Conservation (phyloP, 75 land plant genomes). For the Sequoiadendron giganteum region DNA sequence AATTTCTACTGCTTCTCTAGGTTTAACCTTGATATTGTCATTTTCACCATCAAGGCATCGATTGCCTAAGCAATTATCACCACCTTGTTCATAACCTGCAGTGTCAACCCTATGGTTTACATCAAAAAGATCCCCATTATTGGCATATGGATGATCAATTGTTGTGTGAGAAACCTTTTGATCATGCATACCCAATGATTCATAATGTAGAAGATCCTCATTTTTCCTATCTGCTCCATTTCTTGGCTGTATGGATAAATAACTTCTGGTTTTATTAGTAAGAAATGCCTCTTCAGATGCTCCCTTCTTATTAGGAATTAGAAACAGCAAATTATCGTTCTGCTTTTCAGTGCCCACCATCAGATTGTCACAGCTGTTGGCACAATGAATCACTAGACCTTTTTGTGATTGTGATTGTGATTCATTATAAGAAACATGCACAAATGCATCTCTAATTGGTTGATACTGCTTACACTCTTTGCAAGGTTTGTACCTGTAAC, state of each 20-base stretch:
- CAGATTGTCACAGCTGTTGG: neutral
- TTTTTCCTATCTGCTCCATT: neutral
- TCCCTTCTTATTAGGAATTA: neutral
- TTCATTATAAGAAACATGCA: neutral
- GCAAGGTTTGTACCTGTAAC: constrained; percentile 9
- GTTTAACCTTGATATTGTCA: neutral
- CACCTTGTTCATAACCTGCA: neutral
- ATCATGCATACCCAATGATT: neutral
- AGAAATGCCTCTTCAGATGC: constrained; percentile 1
- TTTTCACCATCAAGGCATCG: neutral
- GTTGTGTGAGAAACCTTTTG: neutral
- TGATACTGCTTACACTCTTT: neutral
- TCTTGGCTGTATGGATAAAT: neutral
- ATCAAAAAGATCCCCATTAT: neutral
- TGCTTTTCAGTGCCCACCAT: neutral
- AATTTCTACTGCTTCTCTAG: neutral
- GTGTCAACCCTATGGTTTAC: neutral
- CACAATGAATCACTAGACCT: neutral
- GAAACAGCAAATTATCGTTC: neutral
- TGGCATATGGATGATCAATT: neutral
- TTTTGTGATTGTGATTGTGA: neutral
- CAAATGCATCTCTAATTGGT: neutral
- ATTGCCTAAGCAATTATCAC: neutral
- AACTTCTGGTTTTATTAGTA: neutral
- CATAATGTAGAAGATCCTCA: neutral